Evolutionary conservation across 805 yeast species (phyloP).

Genomic region (Wickerhamiella domercqiae): DNA sequence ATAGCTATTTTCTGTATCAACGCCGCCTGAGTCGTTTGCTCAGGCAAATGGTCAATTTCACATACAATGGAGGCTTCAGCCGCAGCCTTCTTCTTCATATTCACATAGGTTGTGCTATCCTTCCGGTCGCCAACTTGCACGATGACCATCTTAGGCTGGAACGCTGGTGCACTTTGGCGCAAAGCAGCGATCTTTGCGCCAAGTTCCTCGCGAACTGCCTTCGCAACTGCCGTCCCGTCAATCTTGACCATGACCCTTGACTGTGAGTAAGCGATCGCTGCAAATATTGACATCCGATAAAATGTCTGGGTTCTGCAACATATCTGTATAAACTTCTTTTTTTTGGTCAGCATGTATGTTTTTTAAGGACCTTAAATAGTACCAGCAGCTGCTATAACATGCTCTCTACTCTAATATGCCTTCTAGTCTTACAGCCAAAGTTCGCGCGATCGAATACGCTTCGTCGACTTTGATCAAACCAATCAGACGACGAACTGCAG

Average conservation of each 20-base stretch:
- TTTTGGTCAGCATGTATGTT: background rate
- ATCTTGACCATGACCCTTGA: conserved; percentile 24
- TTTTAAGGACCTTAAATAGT: too few relatives aligned
- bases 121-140: conserved; percentile 84
- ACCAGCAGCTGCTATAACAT: too few relatives aligned
- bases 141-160: conserved; percentile 64
- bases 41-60: conserved; percentile 48
- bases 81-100: conserved; percentile 84
- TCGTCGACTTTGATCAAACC: too few relatives aligned
- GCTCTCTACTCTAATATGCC: too few relatives aligned
- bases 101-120: conserved; percentile 82
- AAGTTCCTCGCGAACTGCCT: conserved; percentile 35
- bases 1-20: conserved; percentile 39
- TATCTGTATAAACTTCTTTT: background rate
- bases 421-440: too few relatives aligned
- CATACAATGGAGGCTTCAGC: conserved; percentile 65
- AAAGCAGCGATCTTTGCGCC: conserved; percentile 32
- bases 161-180: conserved; percentile 30
- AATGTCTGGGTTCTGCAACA: background rate
- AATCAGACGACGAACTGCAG: too few relatives aligned
- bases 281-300: background rate
- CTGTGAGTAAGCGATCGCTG: too few relatives aligned
- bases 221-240: conserved; percentile 52
- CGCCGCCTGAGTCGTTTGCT: conserved; percentile 42
- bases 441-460: too few relatives aligned